Evolutionary conservation across 352 stramenopile genomes (phyloP).

Genomic region (Phytophthora crassamura): DNA sequence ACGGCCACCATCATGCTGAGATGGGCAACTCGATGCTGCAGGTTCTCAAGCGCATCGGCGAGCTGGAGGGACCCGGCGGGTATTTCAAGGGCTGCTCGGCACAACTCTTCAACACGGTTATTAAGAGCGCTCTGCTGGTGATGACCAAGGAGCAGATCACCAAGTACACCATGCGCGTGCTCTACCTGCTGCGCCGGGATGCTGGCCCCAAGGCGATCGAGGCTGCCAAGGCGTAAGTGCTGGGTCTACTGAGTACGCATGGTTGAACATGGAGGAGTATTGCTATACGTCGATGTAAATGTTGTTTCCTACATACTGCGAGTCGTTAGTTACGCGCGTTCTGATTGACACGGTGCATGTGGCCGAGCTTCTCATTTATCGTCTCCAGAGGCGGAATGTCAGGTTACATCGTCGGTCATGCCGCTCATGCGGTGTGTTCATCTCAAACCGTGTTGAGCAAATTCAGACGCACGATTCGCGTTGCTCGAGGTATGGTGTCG

Average conservation of each 20-base stretch:
- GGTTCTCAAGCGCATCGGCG: slow-evolving; percentile 70
- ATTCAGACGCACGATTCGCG: too few species aligned
- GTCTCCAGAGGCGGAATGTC: too few species aligned
- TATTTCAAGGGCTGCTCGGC: slow-evolving; percentile 85
- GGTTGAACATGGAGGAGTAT: background rate
- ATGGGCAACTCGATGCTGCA: slow-evolving; percentile 72
- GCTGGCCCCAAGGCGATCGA: slow-evolving; percentile 32
- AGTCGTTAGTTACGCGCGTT: too few species aligned
- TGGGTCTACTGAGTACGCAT: background rate
- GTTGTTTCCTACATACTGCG: too few species aligned
- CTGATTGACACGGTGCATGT: too few species aligned
- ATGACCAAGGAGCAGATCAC: slow-evolving; percentile 90
- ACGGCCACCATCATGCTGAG: slow-evolving; percentile 51
- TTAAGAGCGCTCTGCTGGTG: slow-evolving; percentile 83
- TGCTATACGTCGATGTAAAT: too few species aligned
- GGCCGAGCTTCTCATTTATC: too few species aligned
- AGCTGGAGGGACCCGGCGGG: slow-evolving; percentile 57
- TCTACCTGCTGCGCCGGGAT: slow-evolving; percentile 68
- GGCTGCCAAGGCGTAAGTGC: slow-evolving; percentile 36
- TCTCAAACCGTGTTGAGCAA: too few species aligned
- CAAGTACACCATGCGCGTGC: slow-evolving; percentile 74
- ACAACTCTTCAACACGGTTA: slow-evolving; percentile 84
- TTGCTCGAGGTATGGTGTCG: too few species aligned
- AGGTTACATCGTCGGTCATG: too few species aligned
- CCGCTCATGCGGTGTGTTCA: too few species aligned